A percentile compares a stretch with the other conserved stretches of the same genome.
Conservation (phyloP, 1,284 basidiomycete genomes). For the Boletus subluridellus region DNA sequence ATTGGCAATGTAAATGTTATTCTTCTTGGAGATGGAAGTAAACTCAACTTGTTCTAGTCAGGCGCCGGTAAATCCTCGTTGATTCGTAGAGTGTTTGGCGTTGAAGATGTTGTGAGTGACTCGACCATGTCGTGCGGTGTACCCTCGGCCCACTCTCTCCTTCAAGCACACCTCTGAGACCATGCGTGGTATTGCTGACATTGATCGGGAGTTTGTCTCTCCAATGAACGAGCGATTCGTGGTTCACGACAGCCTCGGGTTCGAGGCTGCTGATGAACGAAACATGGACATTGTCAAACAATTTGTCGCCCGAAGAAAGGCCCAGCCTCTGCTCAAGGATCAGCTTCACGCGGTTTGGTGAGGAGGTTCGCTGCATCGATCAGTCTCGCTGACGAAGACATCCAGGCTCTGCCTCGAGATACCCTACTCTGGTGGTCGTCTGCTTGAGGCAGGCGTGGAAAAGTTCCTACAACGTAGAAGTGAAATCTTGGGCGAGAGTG, state of each 20-base stretch:
- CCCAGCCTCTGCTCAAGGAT: slow-evolving; percentile 4
- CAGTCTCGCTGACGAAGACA: background rate
- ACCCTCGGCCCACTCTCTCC: background rate
- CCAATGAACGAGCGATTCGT: slow-evolving; percentile 11
- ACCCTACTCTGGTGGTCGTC: slow-evolving; percentile 14
- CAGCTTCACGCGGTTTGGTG: slow-evolving; percentile 19
- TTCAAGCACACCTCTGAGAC: slow-evolving; percentile 6
- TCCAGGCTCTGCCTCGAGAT: slow-evolving; percentile 16
- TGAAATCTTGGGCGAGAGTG: slow-evolving; percentile 16
- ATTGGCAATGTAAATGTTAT: slow-evolving; percentile 16
- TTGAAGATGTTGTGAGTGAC: slow-evolving; percentile 11
- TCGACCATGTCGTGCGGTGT: background rate
- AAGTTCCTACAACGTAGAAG: slow-evolving; percentile 8
- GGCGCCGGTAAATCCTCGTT: slow-evolving; percentile 21
- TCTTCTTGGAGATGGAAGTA: background rate
- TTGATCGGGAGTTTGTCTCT: slow-evolving; percentile 12
- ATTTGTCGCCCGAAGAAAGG: slow-evolving; percentile 9
- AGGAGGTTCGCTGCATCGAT: background rate
- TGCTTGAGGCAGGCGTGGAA: slow-evolving; percentile 16
- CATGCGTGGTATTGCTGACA: slow-evolving; percentile 4
- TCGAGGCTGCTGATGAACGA: slow-evolving; percentile 14
- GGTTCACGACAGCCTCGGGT: slow-evolving; percentile 22
- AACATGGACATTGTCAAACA: slow-evolving; percentile 6
- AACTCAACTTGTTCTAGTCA: slow-evolving; percentile 3
- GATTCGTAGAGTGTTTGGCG: slow-evolving; percentile 14